Base-by-base conservation (phyloP, 2,329 filamentous ascomycete species). In the Fusarium udum region DNA sequence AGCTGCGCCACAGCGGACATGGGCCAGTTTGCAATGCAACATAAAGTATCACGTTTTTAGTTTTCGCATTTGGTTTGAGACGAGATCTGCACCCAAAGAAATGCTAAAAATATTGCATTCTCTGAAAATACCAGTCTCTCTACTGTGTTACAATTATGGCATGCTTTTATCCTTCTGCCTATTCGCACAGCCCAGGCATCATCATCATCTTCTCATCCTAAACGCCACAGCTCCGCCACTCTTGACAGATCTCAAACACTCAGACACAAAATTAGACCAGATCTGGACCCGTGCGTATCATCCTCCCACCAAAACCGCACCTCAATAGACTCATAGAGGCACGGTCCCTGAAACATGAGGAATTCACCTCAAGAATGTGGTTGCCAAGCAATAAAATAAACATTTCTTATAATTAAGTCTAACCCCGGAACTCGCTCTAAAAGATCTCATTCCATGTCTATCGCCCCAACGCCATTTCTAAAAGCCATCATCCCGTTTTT, bases 291-390 rank as follows among this genome's bases (percentile, higher is more conserved):
- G 61, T 63, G 65, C 52, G 39, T 45, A 42, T 34, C 22, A 58
- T 69, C 24, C 39, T 56, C 61, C 39, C 15, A 37, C 46, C 67
- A 18, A 61, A 57, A 45, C 32, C 32, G 67, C 36, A 56, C n/a
- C n/a, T 74, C 60, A 74, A 74, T 69, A 74, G 60, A 48, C 56
- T 74, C 52, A 72, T 69, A 69, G 57, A 42, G 36, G 55, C 58
- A 67, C 59, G 57, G 72, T 42, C 52, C 52, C 49, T 69, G 45
- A 70, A 67, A 62, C 60, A 46, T 15, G 26, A 49, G 42, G 43
- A 55, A 51, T 57, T 56, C 15, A 24, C 34, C 18, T 37, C 34
- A 34, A 55, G 42, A 56, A 55, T 63, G 39, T 56, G 42, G 42
- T 56, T 53, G 40, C 32, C 45, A 58, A 59, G 36, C 24, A 46